Evolutionary conservation across 2,329 filamentous ascomycete genomes (phyloP).

Genomic region (Fusarium sp.): DNA sequence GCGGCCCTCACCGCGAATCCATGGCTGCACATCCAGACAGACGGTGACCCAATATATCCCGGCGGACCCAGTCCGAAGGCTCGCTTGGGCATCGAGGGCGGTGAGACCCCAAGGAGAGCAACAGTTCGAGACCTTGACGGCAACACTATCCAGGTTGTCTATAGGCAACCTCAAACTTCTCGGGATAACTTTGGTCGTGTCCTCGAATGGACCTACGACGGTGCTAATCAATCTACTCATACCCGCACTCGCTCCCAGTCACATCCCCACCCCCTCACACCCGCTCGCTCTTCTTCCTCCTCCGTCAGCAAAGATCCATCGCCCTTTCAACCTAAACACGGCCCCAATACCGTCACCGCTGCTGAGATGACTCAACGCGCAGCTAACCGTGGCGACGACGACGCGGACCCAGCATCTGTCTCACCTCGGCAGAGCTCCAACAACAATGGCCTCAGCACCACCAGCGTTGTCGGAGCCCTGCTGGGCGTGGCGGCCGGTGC

Average conservation of each 20-base stretch:
- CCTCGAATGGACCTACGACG: constrained; percentile 66
- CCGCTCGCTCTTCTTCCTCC: constrained; percentile 41
- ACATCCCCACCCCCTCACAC: constrained; percentile 42
- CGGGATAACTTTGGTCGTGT: constrained; percentile 61
- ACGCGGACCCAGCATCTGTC: constrained; percentile 39
- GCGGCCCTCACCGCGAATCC: constrained; percentile 75
- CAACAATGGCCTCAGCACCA: constrained; percentile 66
- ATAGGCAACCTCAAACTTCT: constrained; percentile 53
- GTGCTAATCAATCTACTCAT: constrained; percentile 38
- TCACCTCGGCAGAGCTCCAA: constrained; percentile 56
- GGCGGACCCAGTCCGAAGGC: constrained; percentile 37
- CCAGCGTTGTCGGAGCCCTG: constrained; percentile 81
- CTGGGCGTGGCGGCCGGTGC: constrained; percentile 82
- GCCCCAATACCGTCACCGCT: constrained; percentile 42
- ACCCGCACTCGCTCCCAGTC: constrained; percentile 43
- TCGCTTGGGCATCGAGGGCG: constrained; percentile 54
- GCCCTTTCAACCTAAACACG: constrained; percentile 40
- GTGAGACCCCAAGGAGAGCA: constrained; percentile 56
- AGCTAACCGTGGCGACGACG: constrained; percentile 36
- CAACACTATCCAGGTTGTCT: constrained; percentile 86
- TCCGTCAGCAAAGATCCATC: constrained; percentile 39
- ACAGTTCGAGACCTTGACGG: constrained; percentile 85
- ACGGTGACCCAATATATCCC: constrained; percentile 42
- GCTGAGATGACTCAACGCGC: constrained; percentile 46
- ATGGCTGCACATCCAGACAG: constrained; percentile 59